Evolutionary conservation across 345 rosid genomes (phyloP).

Genomic region (Gossypium australe): DNA sequence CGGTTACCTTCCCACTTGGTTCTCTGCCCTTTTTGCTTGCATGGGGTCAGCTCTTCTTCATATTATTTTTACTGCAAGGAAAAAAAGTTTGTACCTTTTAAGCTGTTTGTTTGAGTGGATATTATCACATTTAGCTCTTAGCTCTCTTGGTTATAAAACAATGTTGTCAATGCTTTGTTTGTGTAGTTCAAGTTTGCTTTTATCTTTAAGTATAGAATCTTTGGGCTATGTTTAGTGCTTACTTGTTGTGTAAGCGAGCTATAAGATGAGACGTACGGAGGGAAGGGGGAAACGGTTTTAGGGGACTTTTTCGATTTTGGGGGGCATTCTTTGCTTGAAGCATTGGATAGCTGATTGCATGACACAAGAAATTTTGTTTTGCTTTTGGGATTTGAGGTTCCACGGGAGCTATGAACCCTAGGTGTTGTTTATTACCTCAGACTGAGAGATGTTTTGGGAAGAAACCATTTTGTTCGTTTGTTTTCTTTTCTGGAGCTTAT

Average conservation of each 20-base stretch:
- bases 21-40: constrained; percentile 46
- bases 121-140: background rate
- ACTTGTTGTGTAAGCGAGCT: constrained; percentile 43
- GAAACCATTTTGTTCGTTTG: constrained; percentile 30
- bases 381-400: constrained; percentile 8
- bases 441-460: constrained; percentile 29
- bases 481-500: constrained; percentile 33
- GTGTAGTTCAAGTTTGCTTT: constrained; percentile 17
- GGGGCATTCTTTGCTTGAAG: constrained; percentile 38
- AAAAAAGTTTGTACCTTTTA: background rate
- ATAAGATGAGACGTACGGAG: constrained; percentile 10
- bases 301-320: constrained; percentile 17
- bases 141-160: background rate
- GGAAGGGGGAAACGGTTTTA: background rate
- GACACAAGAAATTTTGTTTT: constrained; percentile 13
- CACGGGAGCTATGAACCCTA: constrained; percentile 23
- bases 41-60: constrained; percentile 50
- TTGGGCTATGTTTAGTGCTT: constrained; percentile 21
- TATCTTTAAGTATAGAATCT: constrained; percentile 20
- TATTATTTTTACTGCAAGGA: background rate
- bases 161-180: background rate
- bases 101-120: background rate
- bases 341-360: constrained; percentile 20
- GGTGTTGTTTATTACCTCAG: constrained; percentile 22
- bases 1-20: constrained; percentile 45